Conservation (phyloP, 2,329 filamentous ascomycete species). For the Beauveria brongniartii region DNA sequence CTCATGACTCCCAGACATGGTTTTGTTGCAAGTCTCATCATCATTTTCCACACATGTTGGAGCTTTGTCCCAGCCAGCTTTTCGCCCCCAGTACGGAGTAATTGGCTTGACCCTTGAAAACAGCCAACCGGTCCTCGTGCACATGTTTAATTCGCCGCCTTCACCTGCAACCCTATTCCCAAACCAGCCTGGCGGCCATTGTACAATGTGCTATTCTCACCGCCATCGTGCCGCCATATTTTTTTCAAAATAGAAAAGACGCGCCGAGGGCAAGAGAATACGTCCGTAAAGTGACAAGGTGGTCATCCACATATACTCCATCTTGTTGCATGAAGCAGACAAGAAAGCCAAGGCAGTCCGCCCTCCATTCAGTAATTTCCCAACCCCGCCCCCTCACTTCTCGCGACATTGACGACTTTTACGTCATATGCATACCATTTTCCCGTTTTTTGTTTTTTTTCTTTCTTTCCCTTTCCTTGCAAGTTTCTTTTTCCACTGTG, state of each 20-base stretch:
- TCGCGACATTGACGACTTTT: background rate
- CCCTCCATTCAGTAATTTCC: too few species aligned
- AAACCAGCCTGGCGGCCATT: slow-evolving; percentile 6
- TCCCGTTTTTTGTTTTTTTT: background rate
- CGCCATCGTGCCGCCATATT: background rate
- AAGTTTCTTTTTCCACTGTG: background rate
- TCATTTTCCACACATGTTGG: too few species aligned
- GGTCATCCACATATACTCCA: background rate
- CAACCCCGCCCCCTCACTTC: background rate
- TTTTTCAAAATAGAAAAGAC: background rate
- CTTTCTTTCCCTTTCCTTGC: background rate
- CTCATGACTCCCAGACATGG: too few species aligned
- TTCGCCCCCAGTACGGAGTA: background rate
- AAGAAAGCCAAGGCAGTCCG: background rate
- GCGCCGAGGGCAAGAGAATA: background rate
- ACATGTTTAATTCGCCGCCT: background rate
- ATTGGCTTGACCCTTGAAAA: background rate
- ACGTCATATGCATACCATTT: slow-evolving; percentile 4
- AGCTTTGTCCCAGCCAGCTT: background rate
- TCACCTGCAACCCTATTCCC: background rate
- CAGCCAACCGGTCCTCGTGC: background rate
- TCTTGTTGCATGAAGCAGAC: background rate
- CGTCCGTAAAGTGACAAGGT: background rate
- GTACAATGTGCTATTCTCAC: background rate
- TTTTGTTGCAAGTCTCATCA: too few species aligned